These are phyloP conservation scores for Leccinum fallax DNA, from an alignment of 1,284 basidiomycete species.

Conservation along the genomic window DNA sequence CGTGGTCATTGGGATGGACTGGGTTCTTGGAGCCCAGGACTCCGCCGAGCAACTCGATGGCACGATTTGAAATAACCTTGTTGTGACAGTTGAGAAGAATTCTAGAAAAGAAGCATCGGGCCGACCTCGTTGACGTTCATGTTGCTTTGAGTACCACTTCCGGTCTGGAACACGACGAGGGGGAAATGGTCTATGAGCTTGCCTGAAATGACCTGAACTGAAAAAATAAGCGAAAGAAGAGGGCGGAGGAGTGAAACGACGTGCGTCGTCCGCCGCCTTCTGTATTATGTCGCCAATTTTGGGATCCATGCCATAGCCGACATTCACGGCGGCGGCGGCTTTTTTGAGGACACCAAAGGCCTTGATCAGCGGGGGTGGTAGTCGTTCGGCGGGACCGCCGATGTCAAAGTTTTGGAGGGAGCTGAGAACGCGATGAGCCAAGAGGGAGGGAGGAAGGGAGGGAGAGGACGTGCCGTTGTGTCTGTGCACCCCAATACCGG, in stretches of 20 bases:
- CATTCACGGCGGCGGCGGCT: constrained; percentile 93
- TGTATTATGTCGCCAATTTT: constrained; percentile 91
- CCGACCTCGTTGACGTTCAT: constrained; percentile 98
- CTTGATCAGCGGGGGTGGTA: constrained; percentile 94
- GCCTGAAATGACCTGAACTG: constrained; percentile 85
- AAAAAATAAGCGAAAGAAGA: constrained; percentile 7
- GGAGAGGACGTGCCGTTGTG: constrained; percentile 71
- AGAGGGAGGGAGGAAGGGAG: not conserved
- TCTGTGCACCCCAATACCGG: constrained; percentile 99
- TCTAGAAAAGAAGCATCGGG: not conserved
- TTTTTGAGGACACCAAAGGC: constrained; percentile 99
- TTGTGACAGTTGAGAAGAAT: not conserved
- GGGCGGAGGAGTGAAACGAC: constrained; percentile 20
- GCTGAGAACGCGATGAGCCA: constrained; percentile 40
- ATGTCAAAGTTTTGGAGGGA: constrained; percentile 99
- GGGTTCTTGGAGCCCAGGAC: constrained; percentile 96
- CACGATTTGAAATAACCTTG: constrained; percentile 95
- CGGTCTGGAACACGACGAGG: constrained; percentile 98
- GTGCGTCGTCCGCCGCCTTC: constrained; percentile 90
- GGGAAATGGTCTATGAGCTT: constrained; percentile 97
- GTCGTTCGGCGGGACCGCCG: constrained; percentile 89
- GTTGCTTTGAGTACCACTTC: constrained; percentile 98
- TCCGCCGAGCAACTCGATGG: constrained; percentile 96
- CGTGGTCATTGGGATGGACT: constrained; percentile 99
- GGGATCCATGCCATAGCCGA: constrained; percentile 88